phyloP scores from a whole-genome alignment of 441 rosid species.

The Flueggea neowawraea region DNA sequence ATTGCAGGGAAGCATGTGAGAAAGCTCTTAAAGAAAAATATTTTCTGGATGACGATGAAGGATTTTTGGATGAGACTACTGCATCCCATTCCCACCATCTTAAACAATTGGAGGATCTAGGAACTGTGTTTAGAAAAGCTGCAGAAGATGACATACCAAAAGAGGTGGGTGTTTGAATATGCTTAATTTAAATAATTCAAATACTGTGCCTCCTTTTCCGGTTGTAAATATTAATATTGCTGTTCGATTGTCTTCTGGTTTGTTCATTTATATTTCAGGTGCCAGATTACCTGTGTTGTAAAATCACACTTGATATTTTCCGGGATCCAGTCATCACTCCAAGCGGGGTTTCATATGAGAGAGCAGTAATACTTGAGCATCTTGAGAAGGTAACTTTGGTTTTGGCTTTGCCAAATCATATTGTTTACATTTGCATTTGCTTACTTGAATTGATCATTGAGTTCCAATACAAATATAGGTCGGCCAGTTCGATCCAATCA shows the following conservation, averaged over 20 bases:
- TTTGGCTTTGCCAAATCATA: background rate
- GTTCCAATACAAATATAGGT: constrained; percentile 35
- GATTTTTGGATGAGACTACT: constrained; percentile 36
- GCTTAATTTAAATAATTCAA: too few relatives aligned
- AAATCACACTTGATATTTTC: constrained; percentile 80
- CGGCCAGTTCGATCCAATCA: constrained; percentile 86
- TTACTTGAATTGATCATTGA: constrained; percentile 4
- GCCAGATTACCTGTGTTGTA: constrained; percentile 90
- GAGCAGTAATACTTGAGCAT: constrained; percentile 85
- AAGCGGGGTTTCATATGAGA: constrained; percentile 84
- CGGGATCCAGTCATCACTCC: constrained; percentile 93
- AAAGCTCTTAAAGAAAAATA: constrained; percentile 64
- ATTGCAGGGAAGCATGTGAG: constrained; percentile 74
- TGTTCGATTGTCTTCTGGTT: constrained; percentile 5
- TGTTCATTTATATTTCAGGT: constrained; percentile 44
- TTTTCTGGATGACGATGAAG: constrained; percentile 46
- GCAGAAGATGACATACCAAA: constrained; percentile 64
- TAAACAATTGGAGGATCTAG: constrained; percentile 48
- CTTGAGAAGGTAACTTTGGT: constrained; percentile 51
- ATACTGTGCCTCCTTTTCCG: too few relatives aligned
- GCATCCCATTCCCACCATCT: constrained; percentile 14
- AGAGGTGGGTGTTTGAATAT: constrained; percentile 33
- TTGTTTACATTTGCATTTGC: background rate
- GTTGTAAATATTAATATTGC: too few relatives aligned
- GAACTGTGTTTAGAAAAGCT: constrained; percentile 56